phyloP scores from a whole-genome alignment of 2,329 filamentous ascomycete genomes.

The Beauveria asiatica region DNA sequence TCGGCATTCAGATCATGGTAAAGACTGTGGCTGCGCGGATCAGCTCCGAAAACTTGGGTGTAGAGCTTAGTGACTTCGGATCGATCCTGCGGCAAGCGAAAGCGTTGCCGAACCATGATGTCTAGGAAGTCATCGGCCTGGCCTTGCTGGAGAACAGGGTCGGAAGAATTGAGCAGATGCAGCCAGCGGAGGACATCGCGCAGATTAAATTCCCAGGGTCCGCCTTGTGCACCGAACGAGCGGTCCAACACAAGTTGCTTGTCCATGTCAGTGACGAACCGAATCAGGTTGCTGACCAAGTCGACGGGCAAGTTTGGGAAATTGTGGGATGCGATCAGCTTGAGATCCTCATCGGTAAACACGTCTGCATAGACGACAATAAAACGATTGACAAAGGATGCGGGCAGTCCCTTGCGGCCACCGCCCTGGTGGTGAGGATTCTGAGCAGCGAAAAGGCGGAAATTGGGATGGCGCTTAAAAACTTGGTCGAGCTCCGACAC shows the following conservation, averaged over 20 bases:
- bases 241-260: conserved; percentile 54
- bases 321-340: conserved; percentile 69
- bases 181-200: conserved; percentile 87
- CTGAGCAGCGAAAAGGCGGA: conserved; percentile 93
- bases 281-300: conserved; percentile 60
- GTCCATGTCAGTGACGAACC: conserved; percentile 75
- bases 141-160: conserved; percentile 52
- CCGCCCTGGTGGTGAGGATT: conserved; percentile 97
- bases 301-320: conserved; percentile 56
- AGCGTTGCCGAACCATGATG: conserved; percentile 78
- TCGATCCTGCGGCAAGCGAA: conserved; percentile 65
- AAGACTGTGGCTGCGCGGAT: conserved; percentile 51
- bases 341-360: conserved; percentile 72
- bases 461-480: conserved; percentile 80
- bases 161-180: conserved; percentile 45
- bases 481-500: conserved; percentile 91
- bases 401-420: conserved; percentile 86
- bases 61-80: conserved; percentile 59
- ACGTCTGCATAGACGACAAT: conserved; percentile 95
- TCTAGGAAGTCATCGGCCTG: conserved; percentile 66
- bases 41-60: conserved; percentile 48
- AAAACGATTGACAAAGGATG: conserved; percentile 96
- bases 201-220: conserved; percentile 94
- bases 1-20: conserved; percentile 60
- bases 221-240: conserved; percentile 53